A percentile compares a stretch with the other conserved stretches of the same genome.
Evolutionary conservation across 805 yeast genomes (phyloP).

Genomic region (Pichia sporocuriosa): DNA sequence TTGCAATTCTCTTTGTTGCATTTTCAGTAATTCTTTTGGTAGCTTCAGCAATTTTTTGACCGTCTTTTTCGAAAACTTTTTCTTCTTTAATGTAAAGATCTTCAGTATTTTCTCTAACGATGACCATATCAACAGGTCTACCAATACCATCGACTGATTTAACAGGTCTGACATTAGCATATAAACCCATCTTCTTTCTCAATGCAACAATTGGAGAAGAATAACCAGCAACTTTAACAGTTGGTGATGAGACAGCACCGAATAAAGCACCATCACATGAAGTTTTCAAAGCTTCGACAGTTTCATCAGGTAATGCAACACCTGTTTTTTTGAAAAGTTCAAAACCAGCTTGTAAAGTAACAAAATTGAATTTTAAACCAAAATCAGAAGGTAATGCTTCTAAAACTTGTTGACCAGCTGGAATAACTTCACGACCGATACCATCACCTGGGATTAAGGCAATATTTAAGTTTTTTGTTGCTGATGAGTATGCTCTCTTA

Average conservation of each 20-base stretch:
- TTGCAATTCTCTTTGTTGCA: conserved; percentile 82
- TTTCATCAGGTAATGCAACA: conserved; percentile 88
- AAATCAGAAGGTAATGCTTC: conserved; percentile 73
- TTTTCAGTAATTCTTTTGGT: conserved; percentile 90
- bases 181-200: conserved; percentile 88
- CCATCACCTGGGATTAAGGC: conserved; percentile 97
- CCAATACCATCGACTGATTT: conserved; percentile 83
- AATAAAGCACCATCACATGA: conserved; percentile 96
- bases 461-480: conserved; percentile 45
- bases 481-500: conserved; percentile 27
- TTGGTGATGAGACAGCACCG: conserved; percentile 96
- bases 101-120: conserved; percentile 98
- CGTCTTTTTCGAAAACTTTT: conserved; percentile 66
- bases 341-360: conserved; percentile 87
- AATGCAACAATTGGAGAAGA: conserved; percentile 98
- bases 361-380: conserved; percentile 78
- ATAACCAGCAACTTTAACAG: conserved; percentile 90
- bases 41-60: conserved; percentile 92
- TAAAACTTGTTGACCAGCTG: conserved; percentile 86
- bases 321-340: conserved; percentile 94
- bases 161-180: conserved; percentile 97
- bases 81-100: conserved; percentile 96
- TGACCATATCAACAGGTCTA: conserved; percentile 92
- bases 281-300: conserved; percentile 66
- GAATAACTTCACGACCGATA: conserved; percentile 95